Conservation (phyloP, 257 asterid species). For the Eustoma russellianum region DNA sequence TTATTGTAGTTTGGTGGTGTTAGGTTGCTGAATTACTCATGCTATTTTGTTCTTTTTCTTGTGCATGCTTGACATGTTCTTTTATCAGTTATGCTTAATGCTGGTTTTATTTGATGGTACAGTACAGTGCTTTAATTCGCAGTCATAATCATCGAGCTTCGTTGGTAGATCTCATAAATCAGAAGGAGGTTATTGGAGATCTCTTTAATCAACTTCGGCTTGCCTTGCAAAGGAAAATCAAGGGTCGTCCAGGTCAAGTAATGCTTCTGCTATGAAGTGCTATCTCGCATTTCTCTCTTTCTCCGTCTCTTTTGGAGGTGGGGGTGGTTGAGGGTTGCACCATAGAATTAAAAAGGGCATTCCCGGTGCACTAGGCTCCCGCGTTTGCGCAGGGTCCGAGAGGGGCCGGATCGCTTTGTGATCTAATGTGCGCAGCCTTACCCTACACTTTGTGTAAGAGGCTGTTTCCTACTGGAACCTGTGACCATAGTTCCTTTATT, state of each 20-base stretch:
- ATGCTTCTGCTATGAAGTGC: background rate
- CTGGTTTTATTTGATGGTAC: conserved; percentile 22
- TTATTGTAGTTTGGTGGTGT: background rate
- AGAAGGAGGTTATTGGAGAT: conserved; percentile 85
- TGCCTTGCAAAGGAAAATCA: conserved; percentile 65
- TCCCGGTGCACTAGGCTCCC: too few relatives aligned
- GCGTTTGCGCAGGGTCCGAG: too few relatives aligned
- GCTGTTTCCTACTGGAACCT: too few relatives aligned
- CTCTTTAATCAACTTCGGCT: conserved; percentile 93
- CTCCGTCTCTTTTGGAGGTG: too few relatives aligned
- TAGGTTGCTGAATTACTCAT: background rate
- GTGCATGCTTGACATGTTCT: background rate
- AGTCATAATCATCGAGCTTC: conserved; percentile 58
- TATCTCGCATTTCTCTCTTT: background rate
- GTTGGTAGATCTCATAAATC: conserved; percentile 69
- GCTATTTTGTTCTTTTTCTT: background rate
- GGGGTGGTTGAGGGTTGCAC: too few relatives aligned
- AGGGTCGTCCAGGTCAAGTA: conserved; percentile 90
- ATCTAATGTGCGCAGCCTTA: too few relatives aligned
- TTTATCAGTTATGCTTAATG: conserved; percentile 1
- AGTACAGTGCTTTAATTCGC: conserved; percentile 66
- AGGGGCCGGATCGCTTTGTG: too few relatives aligned
- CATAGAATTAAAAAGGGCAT: too few relatives aligned
- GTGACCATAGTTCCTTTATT: too few relatives aligned
- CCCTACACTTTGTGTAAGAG: too few relatives aligned